phyloP scores from a whole-genome alignment of 352 stramenopile genomes.

The Discostella stelligera region DNA sequence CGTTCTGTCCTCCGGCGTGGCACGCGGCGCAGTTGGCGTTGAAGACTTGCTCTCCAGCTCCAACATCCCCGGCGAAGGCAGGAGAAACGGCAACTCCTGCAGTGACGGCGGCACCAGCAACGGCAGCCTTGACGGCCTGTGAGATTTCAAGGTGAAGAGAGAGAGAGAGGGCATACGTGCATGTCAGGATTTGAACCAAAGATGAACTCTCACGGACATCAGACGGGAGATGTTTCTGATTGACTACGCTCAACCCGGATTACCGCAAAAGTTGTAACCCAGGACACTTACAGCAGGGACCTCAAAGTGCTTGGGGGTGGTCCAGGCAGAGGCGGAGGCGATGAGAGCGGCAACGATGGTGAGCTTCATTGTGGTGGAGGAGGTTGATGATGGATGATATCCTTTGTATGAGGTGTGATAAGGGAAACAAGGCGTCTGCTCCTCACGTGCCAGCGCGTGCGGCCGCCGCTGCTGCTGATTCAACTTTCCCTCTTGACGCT shows the following conservation, averaged over 20 bases:
- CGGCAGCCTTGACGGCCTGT: slow-evolving; percentile 55
- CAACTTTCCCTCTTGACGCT: not conserved
- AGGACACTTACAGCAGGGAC: slow-evolving; percentile 36
- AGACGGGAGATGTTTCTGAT: not conserved
- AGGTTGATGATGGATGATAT: not conserved
- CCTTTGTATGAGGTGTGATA: not conserved
- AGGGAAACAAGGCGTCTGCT: not conserved
- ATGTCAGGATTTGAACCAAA: not conserved
- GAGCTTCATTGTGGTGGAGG: slow-evolving; percentile 72
- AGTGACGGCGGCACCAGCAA: slow-evolving; percentile 55
- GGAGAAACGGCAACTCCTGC: slow-evolving; percentile 56
- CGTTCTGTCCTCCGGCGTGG: slow-evolving; percentile 83
- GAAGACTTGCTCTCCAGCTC: slow-evolving; percentile 79
- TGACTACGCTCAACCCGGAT: not conserved
- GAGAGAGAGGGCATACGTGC: not conserved
- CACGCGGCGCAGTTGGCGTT: slow-evolving; percentile 84
- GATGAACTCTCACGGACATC: not conserved
- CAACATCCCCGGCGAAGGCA: slow-evolving; percentile 80
- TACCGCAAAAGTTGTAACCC: not conserved
- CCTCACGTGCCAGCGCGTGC: not conserved
- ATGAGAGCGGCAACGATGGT: slow-evolving; percentile 64
- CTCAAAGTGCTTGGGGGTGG: slow-evolving; percentile 50
- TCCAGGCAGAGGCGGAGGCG: slow-evolving; percentile 68
- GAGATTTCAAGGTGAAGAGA: not conserved
- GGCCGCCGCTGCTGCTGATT: not conserved